Evolutionary conservation across 1,284 basidiomycete genomes (phyloP).

Genomic region (Leccinum fuscescens): DNA sequence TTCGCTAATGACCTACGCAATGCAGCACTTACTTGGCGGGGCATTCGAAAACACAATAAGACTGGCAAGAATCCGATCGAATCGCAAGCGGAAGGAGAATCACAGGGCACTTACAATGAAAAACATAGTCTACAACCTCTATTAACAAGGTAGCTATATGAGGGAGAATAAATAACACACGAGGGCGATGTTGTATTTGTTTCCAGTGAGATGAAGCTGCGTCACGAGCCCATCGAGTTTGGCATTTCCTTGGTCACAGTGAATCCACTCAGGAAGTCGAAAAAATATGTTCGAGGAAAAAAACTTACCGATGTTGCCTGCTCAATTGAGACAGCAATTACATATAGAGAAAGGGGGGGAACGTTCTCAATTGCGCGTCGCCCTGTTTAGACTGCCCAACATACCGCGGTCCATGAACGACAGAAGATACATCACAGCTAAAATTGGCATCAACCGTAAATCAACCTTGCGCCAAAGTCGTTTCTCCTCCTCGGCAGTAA

Average conservation of each 20-base stretch:
- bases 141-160: background rate
- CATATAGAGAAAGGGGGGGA: background rate
- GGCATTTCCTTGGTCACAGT: slow-evolving; percentile 51
- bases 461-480: slow-evolving; percentile 67
- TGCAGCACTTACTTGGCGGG: slow-evolving; percentile 27
- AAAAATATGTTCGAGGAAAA: background rate
- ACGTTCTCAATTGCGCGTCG: background rate
- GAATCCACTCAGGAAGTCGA: background rate
- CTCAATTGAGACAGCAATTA: background rate
- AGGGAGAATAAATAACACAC: slow-evolving; percentile 34
- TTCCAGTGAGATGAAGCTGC: slow-evolving; percentile 54
- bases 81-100: background rate
- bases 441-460: slow-evolving; percentile 59
- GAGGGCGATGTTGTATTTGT: slow-evolving; percentile 65
- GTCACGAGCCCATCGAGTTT: slow-evolving; percentile 57
- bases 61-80: slow-evolving; percentile 5
- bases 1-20: background rate
- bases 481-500: slow-evolving; percentile 46
- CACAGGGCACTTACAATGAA: slow-evolving; percentile 50
- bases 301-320: slow-evolving; percentile 55
- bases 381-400: background rate
- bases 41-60: slow-evolving; percentile 33
- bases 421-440: slow-evolving; percentile 61
- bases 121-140: slow-evolving; percentile 55
- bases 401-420: slow-evolving; percentile 59